Evolutionary conservation across 352 stramenopile species (phyloP).

Genomic region (Globisporangium radiosum): DNA sequence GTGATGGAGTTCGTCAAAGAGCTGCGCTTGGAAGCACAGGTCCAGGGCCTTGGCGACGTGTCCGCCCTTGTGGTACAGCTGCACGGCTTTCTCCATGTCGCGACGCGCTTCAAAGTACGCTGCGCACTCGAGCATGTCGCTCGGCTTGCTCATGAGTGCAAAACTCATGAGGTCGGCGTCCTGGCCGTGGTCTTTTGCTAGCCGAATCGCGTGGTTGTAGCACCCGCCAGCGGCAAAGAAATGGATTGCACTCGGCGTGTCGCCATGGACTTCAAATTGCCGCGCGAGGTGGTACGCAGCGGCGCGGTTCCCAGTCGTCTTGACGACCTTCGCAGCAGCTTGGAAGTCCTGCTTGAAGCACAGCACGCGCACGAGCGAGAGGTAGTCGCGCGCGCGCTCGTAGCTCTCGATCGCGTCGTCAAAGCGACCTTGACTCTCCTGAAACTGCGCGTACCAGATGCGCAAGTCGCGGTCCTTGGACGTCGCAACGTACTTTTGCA

Average conservation of each 20-base stretch:
- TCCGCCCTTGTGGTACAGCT: slow-evolving; percentile 91
- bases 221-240: slow-evolving; percentile 87
- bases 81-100: slow-evolving; percentile 92
- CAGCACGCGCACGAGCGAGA: slow-evolving; percentile 88
- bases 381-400: slow-evolving; percentile 76
- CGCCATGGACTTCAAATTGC: slow-evolving; percentile 79
- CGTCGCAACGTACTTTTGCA: slow-evolving; percentile 89
- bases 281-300: slow-evolving; percentile 83
- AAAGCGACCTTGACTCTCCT: slow-evolving; percentile 86
- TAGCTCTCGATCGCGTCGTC: slow-evolving; percentile 88
- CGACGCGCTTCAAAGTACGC: slow-evolving; percentile 89
- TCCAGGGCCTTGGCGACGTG: slow-evolving; percentile 89
- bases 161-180: slow-evolving; percentile 91
- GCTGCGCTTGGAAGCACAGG: slow-evolving; percentile 88
- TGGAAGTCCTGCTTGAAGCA: slow-evolving; percentile 89
- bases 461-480: slow-evolving; percentile 82
- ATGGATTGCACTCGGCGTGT: slow-evolving; percentile 85
- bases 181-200: slow-evolving; percentile 86
- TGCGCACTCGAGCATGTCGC: slow-evolving; percentile 87
- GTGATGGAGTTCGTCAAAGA: slow-evolving; percentile 84
- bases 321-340: slow-evolving; percentile 79
- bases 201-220: slow-evolving; percentile 92
- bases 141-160: slow-evolving; percentile 83
- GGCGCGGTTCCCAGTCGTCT: slow-evolving; percentile 64
- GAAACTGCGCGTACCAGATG: slow-evolving; percentile 93